A percentile compares a stretch with the other conserved stretches of the same genome.
phyloP scores from a whole-genome alignment of 805 yeast genomes.

The Jamesozyma lodderae region DNA sequence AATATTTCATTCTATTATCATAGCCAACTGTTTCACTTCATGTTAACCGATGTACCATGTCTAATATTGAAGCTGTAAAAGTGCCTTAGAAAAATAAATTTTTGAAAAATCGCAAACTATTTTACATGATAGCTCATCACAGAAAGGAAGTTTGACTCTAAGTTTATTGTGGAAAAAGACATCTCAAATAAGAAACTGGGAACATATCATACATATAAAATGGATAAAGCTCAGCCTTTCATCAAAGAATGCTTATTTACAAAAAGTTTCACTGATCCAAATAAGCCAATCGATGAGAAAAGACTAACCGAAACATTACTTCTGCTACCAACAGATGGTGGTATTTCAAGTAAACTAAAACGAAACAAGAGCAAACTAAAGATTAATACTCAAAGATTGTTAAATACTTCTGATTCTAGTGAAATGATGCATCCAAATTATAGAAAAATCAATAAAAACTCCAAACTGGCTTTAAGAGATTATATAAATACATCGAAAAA shows the following conservation, averaged over 20 bases:
- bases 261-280: slow-evolving; percentile 23
- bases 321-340: slow-evolving; percentile 31
- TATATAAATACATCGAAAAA: slow-evolving; percentile 19
- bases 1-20: no score
- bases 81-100: no score
- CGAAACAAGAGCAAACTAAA: slow-evolving; percentile 14
- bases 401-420: neutral
- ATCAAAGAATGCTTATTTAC: slow-evolving; percentile 24
- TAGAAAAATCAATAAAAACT: slow-evolving; percentile 22
- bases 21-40: no score
- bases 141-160: no score
- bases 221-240: slow-evolving; percentile 27
- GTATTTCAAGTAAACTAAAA: slow-evolving; percentile 16
- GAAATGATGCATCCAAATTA: slow-evolving; percentile 17
- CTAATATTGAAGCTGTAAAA: no score
- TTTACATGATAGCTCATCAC: no score
- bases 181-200: no score
- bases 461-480: slow-evolving; percentile 26
- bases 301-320: slow-evolving; percentile 26
- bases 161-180: no score
- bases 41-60: no score
- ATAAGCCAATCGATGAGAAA: slow-evolving; percentile 26
- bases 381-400: slow-evolving; percentile 7
- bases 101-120: no score
- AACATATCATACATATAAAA: no score